Evolutionary conservation across 2,329 filamentous ascomycete species (phyloP).

Genomic region (Pseudocercospora eumusae): DNA sequence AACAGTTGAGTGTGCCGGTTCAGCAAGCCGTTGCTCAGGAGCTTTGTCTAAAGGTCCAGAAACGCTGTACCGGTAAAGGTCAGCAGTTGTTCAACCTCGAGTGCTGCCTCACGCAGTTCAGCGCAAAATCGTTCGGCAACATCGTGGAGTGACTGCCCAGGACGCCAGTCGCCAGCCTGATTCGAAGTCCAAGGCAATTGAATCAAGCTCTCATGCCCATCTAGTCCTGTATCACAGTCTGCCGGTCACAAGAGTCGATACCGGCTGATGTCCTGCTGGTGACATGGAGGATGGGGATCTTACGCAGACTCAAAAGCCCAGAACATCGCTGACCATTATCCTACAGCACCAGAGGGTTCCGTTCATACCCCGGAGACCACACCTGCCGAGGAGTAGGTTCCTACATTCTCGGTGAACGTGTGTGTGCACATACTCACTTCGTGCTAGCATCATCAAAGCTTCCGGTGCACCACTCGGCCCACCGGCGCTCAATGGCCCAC

Average conservation of each 20-base stretch:
- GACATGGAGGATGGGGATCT: not conserved
- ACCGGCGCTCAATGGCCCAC: not conserved
- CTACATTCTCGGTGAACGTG: too few relatives aligned
- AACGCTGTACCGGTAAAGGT: constrained; percentile 42
- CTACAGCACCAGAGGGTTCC: not conserved
- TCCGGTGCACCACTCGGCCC: too few relatives aligned
- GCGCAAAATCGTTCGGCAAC: constrained; percentile 42
- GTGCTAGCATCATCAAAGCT: too few relatives aligned
- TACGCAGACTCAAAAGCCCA: not conserved
- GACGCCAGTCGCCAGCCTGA: not conserved
- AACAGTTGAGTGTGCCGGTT: constrained; percentile 34
- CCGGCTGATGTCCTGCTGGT: not conserved
- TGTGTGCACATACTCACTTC: not conserved
- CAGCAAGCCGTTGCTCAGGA: constrained; percentile 37
- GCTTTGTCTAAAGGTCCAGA: constrained; percentile 42
- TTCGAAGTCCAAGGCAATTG: not conserved
- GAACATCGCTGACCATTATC: not conserved
- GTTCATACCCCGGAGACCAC: too few relatives aligned
- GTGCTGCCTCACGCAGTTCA: constrained; percentile 40
- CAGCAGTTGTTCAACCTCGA: constrained; percentile 40
- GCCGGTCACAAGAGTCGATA: too few relatives aligned
- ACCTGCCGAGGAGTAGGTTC: not conserved
- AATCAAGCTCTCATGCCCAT: not conserved
- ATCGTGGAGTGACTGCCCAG: constrained; percentile 43
- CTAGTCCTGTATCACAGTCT: not conserved